A percentile compares a stretch with the other conserved stretches of the same genome.
Evolutionary conservation across 1,139 yeast genomes (phyloP).

Genomic region (Candida gigantensis): DNA sequence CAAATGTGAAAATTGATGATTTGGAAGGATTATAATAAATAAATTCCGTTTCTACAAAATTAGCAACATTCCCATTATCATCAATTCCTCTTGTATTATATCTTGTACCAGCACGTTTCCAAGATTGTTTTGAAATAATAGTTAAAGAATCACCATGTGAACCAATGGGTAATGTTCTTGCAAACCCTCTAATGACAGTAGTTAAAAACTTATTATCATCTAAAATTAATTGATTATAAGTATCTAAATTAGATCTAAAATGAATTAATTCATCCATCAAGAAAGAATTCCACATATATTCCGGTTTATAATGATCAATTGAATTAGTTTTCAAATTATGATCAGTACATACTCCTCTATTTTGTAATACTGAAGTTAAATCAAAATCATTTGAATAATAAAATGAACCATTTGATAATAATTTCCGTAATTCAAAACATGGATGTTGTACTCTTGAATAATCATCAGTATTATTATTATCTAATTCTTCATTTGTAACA

Average conservation of each 20-base stretch:
- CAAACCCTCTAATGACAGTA: slow-evolving; percentile 92
- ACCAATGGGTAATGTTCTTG: slow-evolving; percentile 66
- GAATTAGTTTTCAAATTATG: slow-evolving; percentile 20
- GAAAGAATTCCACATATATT: slow-evolving; percentile 96
- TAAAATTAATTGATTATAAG: slow-evolving; percentile 54
- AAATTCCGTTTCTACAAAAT: slow-evolving; percentile 93
- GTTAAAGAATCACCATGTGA: slow-evolving; percentile 58
- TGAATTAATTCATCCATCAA: slow-evolving; percentile 81
- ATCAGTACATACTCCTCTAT: slow-evolving; percentile 53
- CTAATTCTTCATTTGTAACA: slow-evolving; percentile 16
- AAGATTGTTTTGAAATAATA: slow-evolving; percentile 86
- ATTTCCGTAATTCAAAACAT: slow-evolving; percentile 73
- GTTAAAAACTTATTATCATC: slow-evolving; percentile 83
- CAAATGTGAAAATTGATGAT: slow-evolving; percentile 65
- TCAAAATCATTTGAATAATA: slow-evolving; percentile 93
- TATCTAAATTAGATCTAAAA: slow-evolving; percentile 71
- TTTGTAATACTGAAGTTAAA: slow-evolving; percentile 78
- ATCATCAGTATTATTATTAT: slow-evolving; percentile 20
- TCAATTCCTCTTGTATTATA: slow-evolving; percentile 94
- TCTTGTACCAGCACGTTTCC: slow-evolving; percentile 96
- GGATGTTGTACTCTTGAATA: slow-evolving; percentile 65
- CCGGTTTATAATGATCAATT: slow-evolving; percentile 64
- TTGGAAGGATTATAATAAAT: slow-evolving; percentile 53
- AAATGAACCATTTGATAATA: slow-evolving; percentile 84
- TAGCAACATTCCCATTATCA: slow-evolving; percentile 93